These are phyloP conservation scores for Sugiyamaella marilandica DNA, from an alignment of 805 yeast species.

Conservation along the genomic window DNA sequence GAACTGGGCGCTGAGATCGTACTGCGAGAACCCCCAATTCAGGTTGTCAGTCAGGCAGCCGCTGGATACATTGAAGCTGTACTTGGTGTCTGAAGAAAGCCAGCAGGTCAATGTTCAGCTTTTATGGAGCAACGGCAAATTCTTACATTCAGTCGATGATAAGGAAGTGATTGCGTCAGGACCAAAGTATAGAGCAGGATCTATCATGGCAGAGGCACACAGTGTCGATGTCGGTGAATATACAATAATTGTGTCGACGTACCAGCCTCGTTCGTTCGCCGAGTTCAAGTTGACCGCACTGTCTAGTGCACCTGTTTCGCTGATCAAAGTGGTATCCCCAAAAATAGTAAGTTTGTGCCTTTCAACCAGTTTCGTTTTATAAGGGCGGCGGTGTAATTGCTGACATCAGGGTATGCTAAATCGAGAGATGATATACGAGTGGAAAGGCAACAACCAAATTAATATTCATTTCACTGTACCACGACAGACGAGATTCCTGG, in stretches of 20 bases:
- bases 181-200: conserved; percentile 34
- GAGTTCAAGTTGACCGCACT: conserved; percentile 35
- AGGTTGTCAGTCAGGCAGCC: conserved; percentile 25
- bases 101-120: conserved; percentile 41
- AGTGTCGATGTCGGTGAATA: conserved; percentile 34
- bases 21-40: conserved; percentile 54
- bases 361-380: not conserved
- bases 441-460: conserved; percentile 17
- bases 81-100: conserved; percentile 26
- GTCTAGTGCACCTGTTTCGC: not conserved
- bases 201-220: conserved; percentile 1
- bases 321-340: conserved; percentile 9
- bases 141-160: conserved; percentile 28
- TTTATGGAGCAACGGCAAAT: conserved; percentile 36
- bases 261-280: conserved; percentile 31
- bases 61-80: conserved; percentile 12
- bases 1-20: conserved; percentile 45
- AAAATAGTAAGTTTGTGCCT: conserved; percentile 11
- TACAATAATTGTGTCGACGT: conserved; percentile 45
- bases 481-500: not conserved
- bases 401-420: conserved; percentile 3
- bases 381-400: no score
- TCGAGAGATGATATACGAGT: conserved; percentile 2
- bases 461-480: conserved; percentile 10
- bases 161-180: conserved; percentile 32